Evolutionary conservation across 2,329 filamentous ascomycete species (phyloP).

Genomic region (Arthrobotrys musiformis): DNA sequence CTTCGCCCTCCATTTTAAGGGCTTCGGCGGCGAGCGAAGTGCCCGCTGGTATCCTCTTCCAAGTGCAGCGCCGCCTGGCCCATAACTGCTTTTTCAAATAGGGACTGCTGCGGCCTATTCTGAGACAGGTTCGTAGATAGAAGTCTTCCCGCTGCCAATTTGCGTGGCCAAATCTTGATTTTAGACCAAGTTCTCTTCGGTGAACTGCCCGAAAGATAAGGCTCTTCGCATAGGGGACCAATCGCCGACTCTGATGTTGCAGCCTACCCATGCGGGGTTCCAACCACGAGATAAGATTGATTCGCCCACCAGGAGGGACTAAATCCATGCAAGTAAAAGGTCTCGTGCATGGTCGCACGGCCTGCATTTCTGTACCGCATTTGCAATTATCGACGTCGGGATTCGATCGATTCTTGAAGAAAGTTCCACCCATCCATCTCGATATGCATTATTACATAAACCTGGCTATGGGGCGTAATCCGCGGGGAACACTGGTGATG

Average conservation of each 20-base stretch:
- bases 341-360: conserved; percentile 16
- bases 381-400: neutral
- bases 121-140: conserved; percentile 9
- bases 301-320: neutral
- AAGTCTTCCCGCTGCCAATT: conserved; percentile 43
- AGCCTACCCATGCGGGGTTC: conserved; percentile 11
- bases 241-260: conserved; percentile 33
- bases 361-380: conserved; percentile 1
- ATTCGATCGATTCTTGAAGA: neutral
- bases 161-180: conserved; percentile 40
- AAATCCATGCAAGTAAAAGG: conserved; percentile 5
- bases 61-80: neutral
- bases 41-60: neutral
- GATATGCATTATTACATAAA: conserved; percentile 1
- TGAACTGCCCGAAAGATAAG: conserved; percentile 52
- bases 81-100: conserved; percentile 16
- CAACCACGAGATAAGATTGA: conserved; percentile 28
- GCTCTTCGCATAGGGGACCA: conserved; percentile 40
- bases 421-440: neutral
- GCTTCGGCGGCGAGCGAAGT: conserved; percentile 11
- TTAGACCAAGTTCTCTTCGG: conserved; percentile 23
- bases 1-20: conserved; percentile 34
- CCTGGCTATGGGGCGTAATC: neutral
- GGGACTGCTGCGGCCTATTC: conserved; percentile 10
- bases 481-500: neutral